Evolutionary conservation across 2,329 filamentous ascomycete genomes (phyloP), one percentile per base, ranked within the genome.

Genomic region (Botryotinia convoluta): DNA sequence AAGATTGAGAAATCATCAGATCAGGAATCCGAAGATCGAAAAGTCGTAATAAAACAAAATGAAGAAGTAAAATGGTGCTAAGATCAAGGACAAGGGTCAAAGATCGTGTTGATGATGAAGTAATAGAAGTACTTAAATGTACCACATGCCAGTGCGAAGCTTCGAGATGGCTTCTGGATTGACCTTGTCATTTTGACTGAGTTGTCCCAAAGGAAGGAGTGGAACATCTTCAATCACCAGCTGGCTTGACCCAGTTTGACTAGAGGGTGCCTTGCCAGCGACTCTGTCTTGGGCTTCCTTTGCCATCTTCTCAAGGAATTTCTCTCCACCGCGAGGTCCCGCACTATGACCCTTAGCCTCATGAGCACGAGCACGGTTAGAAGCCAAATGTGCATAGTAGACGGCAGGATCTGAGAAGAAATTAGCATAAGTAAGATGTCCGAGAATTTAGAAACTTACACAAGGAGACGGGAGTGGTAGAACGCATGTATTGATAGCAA

Each of bases 371-470:
- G 93, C 94, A 68, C 96, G 93, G 73, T 90, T 89, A 14, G 94
- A 92, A 48, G 95, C 94, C 76, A 99, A 83, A 82, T 99, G 96
- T 0, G 97, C 94, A 78, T 99, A 99, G 86, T 99, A 99, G 0
- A 98, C 92, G 0, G 96, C 94, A 0, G 96, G 96, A 77, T 91
- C 77, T 77, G 73, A 48, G 88, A 83, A 81, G 76, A 62, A 16
- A 22, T 70, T 37, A 70, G 61, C 74, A 63, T 74, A 69, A 60
- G 64, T 72, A 62, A 61, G 69, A 75, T 69, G 51, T 63, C 65
- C 77, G 81, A 77, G 80, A 82, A 82, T 96, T 83, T 5, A 42
- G 14, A 29, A 51, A 78, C 78, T 79, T 77, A 80, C 79, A 79
- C 0, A 81, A 57, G 0, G 95, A 98, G 0, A 99, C 95, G 0